These are phyloP conservation scores for Phalaenopsis hybrid DNA, from an alignment of 116 monocot species.

Conservation along the genomic window DNA sequence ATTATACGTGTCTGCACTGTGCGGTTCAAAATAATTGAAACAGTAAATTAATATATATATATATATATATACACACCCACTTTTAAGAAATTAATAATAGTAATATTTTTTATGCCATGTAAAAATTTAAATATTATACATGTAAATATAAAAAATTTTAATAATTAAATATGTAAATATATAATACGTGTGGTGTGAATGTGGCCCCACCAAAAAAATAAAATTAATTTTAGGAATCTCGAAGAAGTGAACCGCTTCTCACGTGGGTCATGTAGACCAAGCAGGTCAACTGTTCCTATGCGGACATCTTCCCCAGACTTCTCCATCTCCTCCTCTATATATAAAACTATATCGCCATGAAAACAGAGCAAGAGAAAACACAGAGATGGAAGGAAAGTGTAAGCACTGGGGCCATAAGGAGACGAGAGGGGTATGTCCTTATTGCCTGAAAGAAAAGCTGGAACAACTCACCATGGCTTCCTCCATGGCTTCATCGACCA, in stretches of 20 bases:
- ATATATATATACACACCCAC: too few species aligned
- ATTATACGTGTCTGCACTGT: too few species aligned
- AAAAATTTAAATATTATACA: too few species aligned
- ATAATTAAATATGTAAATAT: too few species aligned
- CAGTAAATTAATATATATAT: too few species aligned
- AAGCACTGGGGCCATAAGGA: constrained; percentile 46
- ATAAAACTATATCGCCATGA: too few species aligned
- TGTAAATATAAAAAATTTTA: too few species aligned
- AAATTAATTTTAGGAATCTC: background rate
- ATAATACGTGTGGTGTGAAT: too few species aligned
- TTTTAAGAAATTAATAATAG: too few species aligned
- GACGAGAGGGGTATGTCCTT: constrained; percentile 51
- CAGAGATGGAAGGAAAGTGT: constrained; percentile 29
- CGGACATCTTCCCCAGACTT: background rate
- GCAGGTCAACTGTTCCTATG: background rate
- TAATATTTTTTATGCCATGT: too few species aligned
- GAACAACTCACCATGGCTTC: constrained; percentile 16
- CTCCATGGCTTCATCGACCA: constrained; percentile 15
- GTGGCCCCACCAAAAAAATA: too few species aligned
- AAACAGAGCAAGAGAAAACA: background rate
- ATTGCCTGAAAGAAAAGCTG: constrained; percentile 50
- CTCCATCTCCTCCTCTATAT: background rate
- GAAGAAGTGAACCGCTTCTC: background rate
- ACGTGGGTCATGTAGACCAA: background rate
- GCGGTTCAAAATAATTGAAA: too few species aligned